Evolutionary conservation across 495 filamentous ascomycete species (phyloP).

Genomic region (Penicillium mononematosum): DNA sequence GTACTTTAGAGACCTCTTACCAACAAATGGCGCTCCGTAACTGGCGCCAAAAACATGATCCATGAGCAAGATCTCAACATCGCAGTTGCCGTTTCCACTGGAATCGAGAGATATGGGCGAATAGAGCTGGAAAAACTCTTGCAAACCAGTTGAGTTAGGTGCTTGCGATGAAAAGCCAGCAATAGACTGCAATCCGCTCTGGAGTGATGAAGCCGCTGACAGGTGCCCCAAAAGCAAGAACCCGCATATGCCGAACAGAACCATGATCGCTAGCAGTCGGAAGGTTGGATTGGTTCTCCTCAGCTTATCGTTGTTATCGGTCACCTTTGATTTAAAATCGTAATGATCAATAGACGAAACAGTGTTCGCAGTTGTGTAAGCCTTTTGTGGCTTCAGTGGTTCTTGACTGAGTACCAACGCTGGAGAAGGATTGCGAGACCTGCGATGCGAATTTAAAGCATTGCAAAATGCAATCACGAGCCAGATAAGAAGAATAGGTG

Average conservation of each 20-base stretch:
- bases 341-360: background rate
- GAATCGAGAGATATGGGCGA: conserved; percentile 43
- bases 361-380: background rate
- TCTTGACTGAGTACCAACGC: background rate
- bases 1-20: conserved; percentile 39
- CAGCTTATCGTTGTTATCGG: background rate
- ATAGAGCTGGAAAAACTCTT: conserved; percentile 58
- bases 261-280: background rate
- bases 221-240: conserved; percentile 1
- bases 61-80: conserved; percentile 57
- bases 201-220: background rate
- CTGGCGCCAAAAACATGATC: conserved; percentile 44
- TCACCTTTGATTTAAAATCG: background rate
- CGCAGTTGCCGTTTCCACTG: conserved; percentile 47
- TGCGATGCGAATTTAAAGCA: background rate
- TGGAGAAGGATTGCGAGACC: background rate
- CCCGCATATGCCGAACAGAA: background rate
- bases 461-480: background rate
- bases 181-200: background rate
- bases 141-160: conserved; percentile 18
- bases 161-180: conserved; percentile 3
- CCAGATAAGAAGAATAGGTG: background rate
- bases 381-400: background rate
- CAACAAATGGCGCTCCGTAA: conserved; percentile 77
- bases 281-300: background rate